phyloP scores from a whole-genome alignment of 1,284 basidiomycete genomes.

The Melampsora occidentalis region DNA sequence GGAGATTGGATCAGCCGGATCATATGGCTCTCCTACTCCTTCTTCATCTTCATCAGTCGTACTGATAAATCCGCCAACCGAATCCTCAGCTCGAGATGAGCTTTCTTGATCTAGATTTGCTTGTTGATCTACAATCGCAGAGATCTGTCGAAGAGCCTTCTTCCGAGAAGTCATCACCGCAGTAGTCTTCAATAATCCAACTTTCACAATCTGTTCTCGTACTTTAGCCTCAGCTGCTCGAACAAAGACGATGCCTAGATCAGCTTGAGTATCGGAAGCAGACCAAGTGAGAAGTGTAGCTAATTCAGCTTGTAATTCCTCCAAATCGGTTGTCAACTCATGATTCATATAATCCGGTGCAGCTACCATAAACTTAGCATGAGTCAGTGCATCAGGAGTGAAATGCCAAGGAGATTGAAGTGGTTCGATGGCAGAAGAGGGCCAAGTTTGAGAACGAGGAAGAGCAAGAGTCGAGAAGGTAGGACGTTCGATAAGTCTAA shows the following conservation, averaged over 20 bases:
- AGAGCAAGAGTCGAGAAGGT: slow-evolving; percentile 93
- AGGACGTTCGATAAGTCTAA: slow-evolving; percentile 89
- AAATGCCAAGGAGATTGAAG: slow-evolving; percentile 93
- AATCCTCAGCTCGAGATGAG: too few species aligned
- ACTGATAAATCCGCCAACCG: slow-evolving; percentile 21
- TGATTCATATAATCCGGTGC: slow-evolving; percentile 76
- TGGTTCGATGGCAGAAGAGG: slow-evolving; percentile 81
- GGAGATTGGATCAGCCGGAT: slow-evolving; percentile 48
- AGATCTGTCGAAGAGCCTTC: slow-evolving; percentile 45
- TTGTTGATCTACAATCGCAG: slow-evolving; percentile 12
- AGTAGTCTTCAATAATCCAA: slow-evolving; percentile 67
- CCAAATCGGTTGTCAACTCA: slow-evolving; percentile 71
- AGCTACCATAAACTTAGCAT: slow-evolving; percentile 93
- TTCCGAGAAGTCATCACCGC: slow-evolving; percentile 55
- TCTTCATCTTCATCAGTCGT: slow-evolving; percentile 49
- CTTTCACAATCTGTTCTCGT: slow-evolving; percentile 72
- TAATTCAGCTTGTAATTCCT: slow-evolving; percentile 69
- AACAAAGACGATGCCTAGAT: slow-evolving; percentile 72
- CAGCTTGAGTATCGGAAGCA: slow-evolving; percentile 45
- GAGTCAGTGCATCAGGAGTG: slow-evolving; percentile 82
- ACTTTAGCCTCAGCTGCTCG: slow-evolving; percentile 74
- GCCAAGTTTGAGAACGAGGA: slow-evolving; percentile 87
- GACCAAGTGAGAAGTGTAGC: slow-evolving; percentile 58
- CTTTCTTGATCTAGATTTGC: slow-evolving; percentile 25
- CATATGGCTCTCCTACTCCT: slow-evolving; percentile 50